phyloP scores from a whole-genome alignment of 2,329 filamentous ascomycete genomes.

The Curvularia verruculosa region DNA sequence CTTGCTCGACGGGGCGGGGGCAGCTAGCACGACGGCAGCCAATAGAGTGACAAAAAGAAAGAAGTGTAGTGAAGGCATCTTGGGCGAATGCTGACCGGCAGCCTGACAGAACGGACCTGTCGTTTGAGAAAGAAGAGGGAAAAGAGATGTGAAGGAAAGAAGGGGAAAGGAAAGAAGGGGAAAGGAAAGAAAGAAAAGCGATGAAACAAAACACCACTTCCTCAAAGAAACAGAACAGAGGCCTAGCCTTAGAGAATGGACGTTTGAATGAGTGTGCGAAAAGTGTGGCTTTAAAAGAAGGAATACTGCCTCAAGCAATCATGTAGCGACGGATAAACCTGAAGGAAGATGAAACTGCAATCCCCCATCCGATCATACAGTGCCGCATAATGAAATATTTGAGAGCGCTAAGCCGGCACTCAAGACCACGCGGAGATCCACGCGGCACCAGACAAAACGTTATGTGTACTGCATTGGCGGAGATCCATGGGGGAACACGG shows the following conservation, averaged over 20 bases:
- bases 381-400: conserved; percentile 29
- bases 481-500: conserved; percentile 13
- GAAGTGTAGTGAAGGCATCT: conserved; percentile 46
- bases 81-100: conserved; percentile 49
- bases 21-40: conserved; percentile 56
- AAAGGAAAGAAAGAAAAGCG: conserved; percentile 28
- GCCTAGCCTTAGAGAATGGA: conserved; percentile 40
- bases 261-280: conserved; percentile 34
- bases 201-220: conserved; percentile 30
- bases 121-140: conserved; percentile 24
- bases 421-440: conserved; percentile 22
- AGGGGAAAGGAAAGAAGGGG: conserved; percentile 27
- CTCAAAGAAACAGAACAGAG: conserved; percentile 32
- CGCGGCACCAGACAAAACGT: conserved; percentile 28
- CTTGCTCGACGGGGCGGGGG: conserved; percentile 46
- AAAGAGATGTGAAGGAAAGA: conserved; percentile 23
- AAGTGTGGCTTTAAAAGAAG: conserved; percentile 38
- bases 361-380: conserved; percentile 15
- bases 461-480: conserved; percentile 23
- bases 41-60: conserved; percentile 57
- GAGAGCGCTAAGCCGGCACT: conserved; percentile 24
- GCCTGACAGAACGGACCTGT: conserved; percentile 35
- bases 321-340: conserved; percentile 23
- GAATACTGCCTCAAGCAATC: conserved; percentile 21
- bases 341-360: conserved; percentile 28